Conservation (phyloP, 345 rosid species). For the Lepidium aucheri region DNA sequence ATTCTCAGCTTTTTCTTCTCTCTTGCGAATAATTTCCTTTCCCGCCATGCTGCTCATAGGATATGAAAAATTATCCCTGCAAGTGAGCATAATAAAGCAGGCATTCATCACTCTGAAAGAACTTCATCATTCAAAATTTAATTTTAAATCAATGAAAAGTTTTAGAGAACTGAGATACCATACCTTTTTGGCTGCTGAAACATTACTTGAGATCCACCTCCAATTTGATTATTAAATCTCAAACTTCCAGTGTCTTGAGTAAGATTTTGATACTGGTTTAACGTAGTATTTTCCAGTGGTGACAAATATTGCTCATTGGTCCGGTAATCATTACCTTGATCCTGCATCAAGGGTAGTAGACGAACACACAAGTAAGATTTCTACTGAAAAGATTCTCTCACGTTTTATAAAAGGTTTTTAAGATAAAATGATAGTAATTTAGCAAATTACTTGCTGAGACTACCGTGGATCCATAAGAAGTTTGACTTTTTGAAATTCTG, state of each 20-base stretch:
- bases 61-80: conserved; percentile 25
- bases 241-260: conserved; percentile 9
- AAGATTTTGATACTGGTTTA: conserved; percentile 21
- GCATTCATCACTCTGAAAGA: neutral
- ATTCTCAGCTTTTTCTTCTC: conserved; percentile 23
- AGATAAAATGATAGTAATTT: conserved; percentile 16
- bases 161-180: neutral
- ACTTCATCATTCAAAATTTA: neutral
- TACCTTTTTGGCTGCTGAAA: conserved; percentile 22
- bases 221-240: conserved; percentile 21
- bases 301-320: conserved; percentile 23
- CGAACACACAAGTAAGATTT: conserved; percentile 3
- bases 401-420: neutral
- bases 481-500: conserved; percentile 22
- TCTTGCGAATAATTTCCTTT: conserved; percentile 23
- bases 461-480: conserved; percentile 33
- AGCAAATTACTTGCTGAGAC: conserved; percentile 37
- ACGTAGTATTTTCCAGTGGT: conserved; percentile 18
- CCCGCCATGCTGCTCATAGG: conserved; percentile 19
- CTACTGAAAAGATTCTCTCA: neutral
- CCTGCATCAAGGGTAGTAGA: conserved; percentile 18
- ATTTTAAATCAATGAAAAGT: neutral
- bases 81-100: neutral
- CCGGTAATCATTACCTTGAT: conserved; percentile 19
- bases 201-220: conserved; percentile 12